Evolutionary conservation across 1,284 basidiomycete species (phyloP).

Genomic region (Boletellus deceptivus): DNA sequence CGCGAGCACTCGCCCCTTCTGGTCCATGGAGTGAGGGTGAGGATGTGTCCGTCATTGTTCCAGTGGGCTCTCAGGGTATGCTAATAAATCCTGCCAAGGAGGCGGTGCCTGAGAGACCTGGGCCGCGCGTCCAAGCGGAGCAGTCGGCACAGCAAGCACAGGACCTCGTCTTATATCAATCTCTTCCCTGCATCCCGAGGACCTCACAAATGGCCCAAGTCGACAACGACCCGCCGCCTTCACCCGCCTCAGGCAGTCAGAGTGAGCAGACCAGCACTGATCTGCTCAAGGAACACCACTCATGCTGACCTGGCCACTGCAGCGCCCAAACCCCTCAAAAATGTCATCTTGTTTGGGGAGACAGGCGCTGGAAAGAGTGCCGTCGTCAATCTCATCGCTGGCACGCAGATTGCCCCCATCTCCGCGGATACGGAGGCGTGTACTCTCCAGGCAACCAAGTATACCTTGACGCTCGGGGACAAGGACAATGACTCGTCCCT

Average conservation of each 20-base stretch:
- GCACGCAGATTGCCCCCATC: neutral
- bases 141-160: too few species aligned
- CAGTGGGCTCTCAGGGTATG: too few species aligned
- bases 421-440: neutral
- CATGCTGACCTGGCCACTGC: too few species aligned
- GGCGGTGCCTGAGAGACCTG: too few species aligned
- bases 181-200: too few species aligned
- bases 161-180: too few species aligned
- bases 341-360: constrained; percentile 3
- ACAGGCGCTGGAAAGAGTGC: neutral
- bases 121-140: too few species aligned
- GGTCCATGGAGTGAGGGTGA: too few species aligned
- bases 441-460: neutral
- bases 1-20: neutral
- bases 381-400: neutral
- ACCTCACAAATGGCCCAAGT: neutral
- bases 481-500: neutral
- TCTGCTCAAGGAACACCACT: too few species aligned
- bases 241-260: neutral
- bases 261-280: neutral
- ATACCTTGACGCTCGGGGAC: neutral
- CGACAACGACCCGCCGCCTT: neutral
- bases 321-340: neutral
- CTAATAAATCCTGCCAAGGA: too few species aligned
- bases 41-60: neutral